Percentiles rank a stretch among this genome's conserved stretches.
These are phyloP conservation scores for Lycium barbarum DNA, from an alignment of 257 asterid genomes.

Conservation along the genomic window DNA sequence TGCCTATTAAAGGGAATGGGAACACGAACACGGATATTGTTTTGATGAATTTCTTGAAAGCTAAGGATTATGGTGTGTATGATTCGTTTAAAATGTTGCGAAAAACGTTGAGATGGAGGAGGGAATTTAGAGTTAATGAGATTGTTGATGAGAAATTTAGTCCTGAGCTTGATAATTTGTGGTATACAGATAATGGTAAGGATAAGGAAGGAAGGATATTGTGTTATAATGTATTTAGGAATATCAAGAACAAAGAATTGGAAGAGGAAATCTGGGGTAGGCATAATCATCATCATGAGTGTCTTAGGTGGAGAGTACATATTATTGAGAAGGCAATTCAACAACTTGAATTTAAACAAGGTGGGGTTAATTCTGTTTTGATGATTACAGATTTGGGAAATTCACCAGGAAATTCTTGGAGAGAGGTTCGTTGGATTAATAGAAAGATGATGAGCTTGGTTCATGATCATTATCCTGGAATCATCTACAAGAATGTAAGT, in stretches of 20 bases:
- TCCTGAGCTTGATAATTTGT: conserved; percentile 46
- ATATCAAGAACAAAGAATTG: conserved; percentile 42
- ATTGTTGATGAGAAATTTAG: conserved; percentile 41
- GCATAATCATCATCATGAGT: conserved; percentile 48
- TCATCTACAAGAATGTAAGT: conserved; percentile 70
- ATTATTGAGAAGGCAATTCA: conserved; percentile 68
- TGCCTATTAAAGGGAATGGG: conserved; percentile 57
- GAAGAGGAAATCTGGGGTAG: conserved; percentile 37
- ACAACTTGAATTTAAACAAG: conserved; percentile 60
- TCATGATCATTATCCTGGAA: conserved; percentile 70
- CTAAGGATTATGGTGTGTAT: conserved; percentile 56
- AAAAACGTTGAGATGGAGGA: conserved; percentile 71
- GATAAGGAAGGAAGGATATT: conserved; percentile 72
- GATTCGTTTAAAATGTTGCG: conserved; percentile 64
- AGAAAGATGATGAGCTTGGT: conserved; percentile 59
- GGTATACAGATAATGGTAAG: conserved; percentile 54
- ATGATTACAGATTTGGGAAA: conserved; percentile 70
- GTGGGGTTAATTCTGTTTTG: conserved; percentile 61
- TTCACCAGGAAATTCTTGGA: conserved; percentile 46
- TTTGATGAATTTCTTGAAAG: conserved; percentile 69
- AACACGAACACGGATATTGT: conserved; percentile 56
- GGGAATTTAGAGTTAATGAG: conserved; percentile 43
- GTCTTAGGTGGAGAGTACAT: conserved; percentile 67
- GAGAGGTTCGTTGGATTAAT: conserved; percentile 56
- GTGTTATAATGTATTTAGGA: conserved; percentile 58